Conservation (phyloP, 2,329 filamentous ascomycete genomes). For the Plectosphaerella plurivora region DNA sequence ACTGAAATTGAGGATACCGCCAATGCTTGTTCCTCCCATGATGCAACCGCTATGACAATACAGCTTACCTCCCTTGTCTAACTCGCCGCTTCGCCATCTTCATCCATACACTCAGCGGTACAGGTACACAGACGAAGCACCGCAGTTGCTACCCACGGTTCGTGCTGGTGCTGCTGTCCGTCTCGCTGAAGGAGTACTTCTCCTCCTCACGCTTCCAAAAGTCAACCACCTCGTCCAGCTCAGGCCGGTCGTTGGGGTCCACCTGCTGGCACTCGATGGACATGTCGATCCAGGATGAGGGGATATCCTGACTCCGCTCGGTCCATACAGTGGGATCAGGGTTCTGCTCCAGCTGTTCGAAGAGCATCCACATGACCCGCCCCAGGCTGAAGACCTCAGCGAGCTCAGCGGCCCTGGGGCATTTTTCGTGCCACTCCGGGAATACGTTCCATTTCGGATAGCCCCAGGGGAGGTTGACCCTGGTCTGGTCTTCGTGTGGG, state of each 20-base stretch:
- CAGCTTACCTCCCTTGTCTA: not conserved
- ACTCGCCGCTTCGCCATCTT: not conserved
- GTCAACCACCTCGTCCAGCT: conserved; percentile 8
- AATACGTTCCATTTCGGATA: conserved; percentile 14
- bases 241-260: conserved; percentile 11
- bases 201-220: conserved; percentile 6
- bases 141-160: not conserved
- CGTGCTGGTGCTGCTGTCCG: not conserved
- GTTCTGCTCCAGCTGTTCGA: conserved; percentile 12
- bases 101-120: too few relatives aligned
- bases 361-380: conserved; percentile 14
- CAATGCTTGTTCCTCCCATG: too few relatives aligned
- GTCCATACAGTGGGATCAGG: conserved; percentile 6
- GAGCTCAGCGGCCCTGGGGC: conserved; percentile 13
- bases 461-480: conserved; percentile 10
- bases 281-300: conserved; percentile 7
- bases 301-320: conserved; percentile 7
- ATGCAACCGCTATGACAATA: too few relatives aligned
- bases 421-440: conserved; percentile 10
- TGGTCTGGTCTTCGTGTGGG: conserved; percentile 6
- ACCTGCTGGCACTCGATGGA: conserved; percentile 6
- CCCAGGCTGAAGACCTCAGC: conserved; percentile 15
- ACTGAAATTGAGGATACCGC: too few relatives aligned
- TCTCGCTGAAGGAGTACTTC: not conserved
- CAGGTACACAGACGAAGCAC: too few relatives aligned